Evolutionary conservation across 805 yeast species (phyloP).

Genomic region (Candida nemodendra): DNA sequence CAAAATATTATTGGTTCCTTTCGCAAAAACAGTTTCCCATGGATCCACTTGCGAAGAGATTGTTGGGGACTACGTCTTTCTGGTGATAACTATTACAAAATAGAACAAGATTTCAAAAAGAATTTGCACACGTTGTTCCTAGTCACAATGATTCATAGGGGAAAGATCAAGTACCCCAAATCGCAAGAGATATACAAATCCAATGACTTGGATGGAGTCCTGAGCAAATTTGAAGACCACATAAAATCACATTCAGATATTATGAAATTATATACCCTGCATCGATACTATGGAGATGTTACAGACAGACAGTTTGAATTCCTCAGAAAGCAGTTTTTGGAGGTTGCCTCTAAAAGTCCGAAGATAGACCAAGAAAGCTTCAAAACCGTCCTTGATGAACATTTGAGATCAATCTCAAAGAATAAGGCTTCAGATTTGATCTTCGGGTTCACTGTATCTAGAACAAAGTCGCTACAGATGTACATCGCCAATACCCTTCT

Average conservation of each 20-base stretch:
- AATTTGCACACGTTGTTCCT: constrained; percentile 10
- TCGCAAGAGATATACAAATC: constrained; percentile 10
- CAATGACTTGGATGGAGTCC: constrained; percentile 17
- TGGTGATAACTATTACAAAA: constrained; percentile 16
- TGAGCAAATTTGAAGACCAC: constrained; percentile 16
- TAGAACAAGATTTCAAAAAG: constrained; percentile 17
- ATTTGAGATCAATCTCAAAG: constrained; percentile 20
- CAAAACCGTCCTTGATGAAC: constrained; percentile 10
- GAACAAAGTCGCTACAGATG: constrained; percentile 25
- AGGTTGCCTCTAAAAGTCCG: constrained; percentile 18
- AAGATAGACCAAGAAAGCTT: constrained; percentile 25
- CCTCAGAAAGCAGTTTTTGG: constrained; percentile 13
- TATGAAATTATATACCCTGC: constrained; percentile 4
- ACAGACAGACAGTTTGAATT: constrained; percentile 26
- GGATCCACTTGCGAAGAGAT: constrained; percentile 21
- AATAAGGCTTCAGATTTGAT: constrained; percentile 30
- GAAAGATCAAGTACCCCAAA: constrained; percentile 16
- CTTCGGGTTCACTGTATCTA: constrained; percentile 31
- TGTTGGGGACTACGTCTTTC: constrained; percentile 24
- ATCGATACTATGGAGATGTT: constrained; percentile 16
- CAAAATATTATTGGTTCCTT: constrained; percentile 15
- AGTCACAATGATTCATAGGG: constrained; percentile 11
- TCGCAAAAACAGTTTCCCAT: constrained; percentile 14
- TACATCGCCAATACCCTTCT: constrained; percentile 27
- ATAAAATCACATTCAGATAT: constrained; percentile 10